Base-by-base conservation (phyloP, 768 basidiomycete species). In the Mycena albidolilacea region DNA sequence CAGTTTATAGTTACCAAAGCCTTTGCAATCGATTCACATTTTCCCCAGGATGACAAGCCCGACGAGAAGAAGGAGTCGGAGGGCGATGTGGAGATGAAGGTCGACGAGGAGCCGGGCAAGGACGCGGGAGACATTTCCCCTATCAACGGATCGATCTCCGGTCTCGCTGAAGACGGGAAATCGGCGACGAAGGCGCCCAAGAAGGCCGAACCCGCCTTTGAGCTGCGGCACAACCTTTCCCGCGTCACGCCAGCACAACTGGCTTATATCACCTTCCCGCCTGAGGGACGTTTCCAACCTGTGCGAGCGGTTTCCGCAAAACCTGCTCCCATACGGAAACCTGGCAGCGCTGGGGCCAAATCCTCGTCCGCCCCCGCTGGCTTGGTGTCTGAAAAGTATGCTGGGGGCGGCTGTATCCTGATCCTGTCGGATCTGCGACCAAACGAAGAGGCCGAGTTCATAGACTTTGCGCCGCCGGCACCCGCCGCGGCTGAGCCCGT, bases 211-310 rank as follows among this genome's bases (percentile, higher is more conserved):
- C 91, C 95, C 2, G 83, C 88, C 3, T 93, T 86, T 14, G 96
- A 98, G 83, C 88, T 84, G 70, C 85, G 95, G 12, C 85, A 90
- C 23, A 99, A 99, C 85, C 93, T 98, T 79, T 94, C 96, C 21
- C 92, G 98, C 61, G 97, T 98, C 23, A 95, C 94, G 3, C 95
- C 97, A 21, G 90, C 92, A 0, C 98, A 99, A 80, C 84, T 97
- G 37, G 84, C 90, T n/a, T 90, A 93, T 82, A 90, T 99, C 78
- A 88, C 90, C 59, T 97, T 99, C 89, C 91, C 95, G 0, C 72
- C 85, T 12, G 91, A 92, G 44, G 87, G 91, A 38, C 91, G 96
- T 61, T 99, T 96, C 82, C 92, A 94, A 74, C 98, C 98, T 30
- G 94, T 98, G 17, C 91, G 97, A 44, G 88, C 94, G 0, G 90